These are phyloP conservation scores for Chlamydomonas sp. DNA, from an alignment of 139 green algal genomes.

Conservation along the genomic window DNA sequence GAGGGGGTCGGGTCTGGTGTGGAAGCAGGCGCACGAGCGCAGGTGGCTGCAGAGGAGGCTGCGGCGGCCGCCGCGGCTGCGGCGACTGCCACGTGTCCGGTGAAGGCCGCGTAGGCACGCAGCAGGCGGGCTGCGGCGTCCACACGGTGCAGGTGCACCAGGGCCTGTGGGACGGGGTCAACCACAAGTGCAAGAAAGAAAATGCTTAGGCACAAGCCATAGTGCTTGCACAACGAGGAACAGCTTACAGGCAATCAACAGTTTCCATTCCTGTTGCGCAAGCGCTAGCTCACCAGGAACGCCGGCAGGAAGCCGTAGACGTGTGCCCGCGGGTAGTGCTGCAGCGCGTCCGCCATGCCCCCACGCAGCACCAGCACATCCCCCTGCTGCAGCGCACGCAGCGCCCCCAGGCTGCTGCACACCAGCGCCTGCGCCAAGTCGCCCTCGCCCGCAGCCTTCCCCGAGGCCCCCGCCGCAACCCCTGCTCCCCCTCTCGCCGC, in stretches of 20 bases:
- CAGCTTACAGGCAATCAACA: no score
- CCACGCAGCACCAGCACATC: conserved; percentile 31
- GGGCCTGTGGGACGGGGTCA: neutral
- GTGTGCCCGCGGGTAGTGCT: conserved; percentile 27
- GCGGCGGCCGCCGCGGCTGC: neutral
- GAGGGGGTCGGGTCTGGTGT: no score
- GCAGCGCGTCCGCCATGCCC: conserved; percentile 14
- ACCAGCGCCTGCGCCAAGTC: neutral
- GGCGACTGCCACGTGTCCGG: neutral
- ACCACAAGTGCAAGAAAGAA: neutral
- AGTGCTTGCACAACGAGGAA: no score
- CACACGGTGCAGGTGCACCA: conserved; percentile 29
- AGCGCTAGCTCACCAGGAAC: conserved; percentile 14
- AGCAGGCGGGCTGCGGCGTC: conserved; percentile 30
- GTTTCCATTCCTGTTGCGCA: neutral
- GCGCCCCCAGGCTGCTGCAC: neutral
- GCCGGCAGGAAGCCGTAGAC: conserved; percentile 43
- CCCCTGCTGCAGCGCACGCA: conserved; percentile 7
- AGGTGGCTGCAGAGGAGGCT: neutral
- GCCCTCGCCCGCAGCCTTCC: neutral
- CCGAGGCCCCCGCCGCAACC: neutral
- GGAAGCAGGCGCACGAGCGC: neutral
- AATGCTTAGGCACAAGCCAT: no score
- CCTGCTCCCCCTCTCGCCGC: neutral
- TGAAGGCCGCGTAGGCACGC: conserved; percentile 29